Conservation (phyloP, 345 rosid species). For the Ailanthus altissimus region DNA sequence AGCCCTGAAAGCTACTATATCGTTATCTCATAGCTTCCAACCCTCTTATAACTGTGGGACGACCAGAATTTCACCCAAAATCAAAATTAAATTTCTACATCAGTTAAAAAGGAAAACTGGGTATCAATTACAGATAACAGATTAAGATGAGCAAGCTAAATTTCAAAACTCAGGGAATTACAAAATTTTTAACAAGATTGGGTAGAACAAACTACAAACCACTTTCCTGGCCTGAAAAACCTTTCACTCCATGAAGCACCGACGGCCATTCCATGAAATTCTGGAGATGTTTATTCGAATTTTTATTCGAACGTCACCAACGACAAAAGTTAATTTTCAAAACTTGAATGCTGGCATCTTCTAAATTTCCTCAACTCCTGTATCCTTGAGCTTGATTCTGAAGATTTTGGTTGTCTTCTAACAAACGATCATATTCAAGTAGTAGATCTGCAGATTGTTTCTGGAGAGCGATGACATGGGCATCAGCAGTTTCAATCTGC, state of each 20-base stretch:
- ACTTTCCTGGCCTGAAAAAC: neutral
- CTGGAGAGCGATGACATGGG: slow-evolving; percentile 76
- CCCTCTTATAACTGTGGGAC: neutral
- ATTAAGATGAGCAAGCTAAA: slow-evolving; percentile 17
- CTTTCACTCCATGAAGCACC: slow-evolving; percentile 7
- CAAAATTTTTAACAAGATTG: slow-evolving; percentile 31
- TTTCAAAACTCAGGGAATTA: slow-evolving; percentile 26
- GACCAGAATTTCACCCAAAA: neutral
- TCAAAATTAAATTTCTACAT: slow-evolving; percentile 15
- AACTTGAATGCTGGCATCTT: slow-evolving; percentile 13
- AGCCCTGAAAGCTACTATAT: neutral
- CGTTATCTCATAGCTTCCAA: neutral
- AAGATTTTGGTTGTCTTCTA: slow-evolving; percentile 88
- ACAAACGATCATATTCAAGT: slow-evolving; percentile 78
- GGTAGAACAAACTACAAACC: neutral
- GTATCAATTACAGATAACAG: slow-evolving; percentile 13
- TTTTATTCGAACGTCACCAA: slow-evolving; percentile 2
- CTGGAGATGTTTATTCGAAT: slow-evolving; percentile 11
- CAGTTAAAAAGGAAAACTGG: neutral
- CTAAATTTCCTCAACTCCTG: slow-evolving; percentile 31
- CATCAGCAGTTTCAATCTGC: slow-evolving; percentile 73
- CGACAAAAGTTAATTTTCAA: slow-evolving; percentile 5
- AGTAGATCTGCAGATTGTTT: slow-evolving; percentile 83
- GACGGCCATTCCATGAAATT: slow-evolving; percentile 19
- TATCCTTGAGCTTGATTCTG: slow-evolving; percentile 64